Percentiles rank a stretch among this genome's conserved stretches.
phyloP scores from a whole-genome alignment of 1,284 basidiomycete species.

The Tilletia caries region DNA sequence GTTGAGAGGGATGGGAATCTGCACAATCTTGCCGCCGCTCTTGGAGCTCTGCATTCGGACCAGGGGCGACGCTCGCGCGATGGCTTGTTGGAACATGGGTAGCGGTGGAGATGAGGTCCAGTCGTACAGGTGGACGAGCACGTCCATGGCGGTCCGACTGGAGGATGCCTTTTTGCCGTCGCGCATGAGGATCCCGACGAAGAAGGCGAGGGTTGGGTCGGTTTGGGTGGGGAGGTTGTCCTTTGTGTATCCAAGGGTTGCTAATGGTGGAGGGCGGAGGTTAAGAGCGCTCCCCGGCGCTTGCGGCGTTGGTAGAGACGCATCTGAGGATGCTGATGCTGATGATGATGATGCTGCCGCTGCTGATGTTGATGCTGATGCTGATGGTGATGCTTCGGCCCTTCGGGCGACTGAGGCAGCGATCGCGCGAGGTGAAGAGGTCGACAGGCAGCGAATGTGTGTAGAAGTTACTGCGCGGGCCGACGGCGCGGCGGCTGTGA shows the following conservation, averaged over 20 bases:
- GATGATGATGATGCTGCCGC: neutral
- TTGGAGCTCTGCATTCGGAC: conserved; percentile 53
- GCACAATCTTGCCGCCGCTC: conserved; percentile 52
- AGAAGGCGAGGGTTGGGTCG: conserved; percentile 49
- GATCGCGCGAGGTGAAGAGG: too few species aligned
- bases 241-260: conserved; percentile 24
- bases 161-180: conserved; percentile 55
- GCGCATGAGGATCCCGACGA: conserved; percentile 54
- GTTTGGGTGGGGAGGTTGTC: conserved; percentile 32
- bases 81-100: conserved; percentile 51
- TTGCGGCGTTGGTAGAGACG: neutral
- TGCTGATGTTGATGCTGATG: too few species aligned
- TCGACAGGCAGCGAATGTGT: too few species aligned
- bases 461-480: too few species aligned
- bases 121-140: conserved; percentile 47
- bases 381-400: too few species aligned
- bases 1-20: conserved; percentile 53
- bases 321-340: neutral
- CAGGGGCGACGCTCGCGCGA: conserved; percentile 48
- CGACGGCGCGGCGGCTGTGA: too few species aligned
- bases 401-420: too few species aligned
- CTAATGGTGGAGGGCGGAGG: neutral
- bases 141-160: conserved; percentile 43
- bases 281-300: neutral
- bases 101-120: conserved; percentile 51